These are phyloP conservation scores for Puccinia horiana DNA, from an alignment of 1,284 basidiomycete species.

Conservation along the genomic window DNA sequence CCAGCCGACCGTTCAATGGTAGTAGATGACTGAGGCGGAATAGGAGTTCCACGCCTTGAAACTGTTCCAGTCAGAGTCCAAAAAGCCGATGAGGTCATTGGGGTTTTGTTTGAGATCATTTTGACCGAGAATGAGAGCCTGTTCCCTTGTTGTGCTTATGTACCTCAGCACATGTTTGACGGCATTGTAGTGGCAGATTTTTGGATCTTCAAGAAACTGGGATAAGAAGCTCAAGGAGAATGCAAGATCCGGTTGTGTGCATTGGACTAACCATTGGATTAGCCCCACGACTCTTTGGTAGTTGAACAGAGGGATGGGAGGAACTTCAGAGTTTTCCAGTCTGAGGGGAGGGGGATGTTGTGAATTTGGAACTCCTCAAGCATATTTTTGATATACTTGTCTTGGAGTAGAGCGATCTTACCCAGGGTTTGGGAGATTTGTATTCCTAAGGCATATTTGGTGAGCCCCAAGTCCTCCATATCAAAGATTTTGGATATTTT, in stretches of 20 bases:
- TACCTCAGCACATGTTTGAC: neutral
- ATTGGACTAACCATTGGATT: neutral
- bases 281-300: neutral
- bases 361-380: neutral
- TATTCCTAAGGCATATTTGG: neutral
- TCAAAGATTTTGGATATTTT: constrained; percentile 13
- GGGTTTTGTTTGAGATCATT: neutral
- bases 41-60: neutral
- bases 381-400: neutral
- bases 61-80: constrained; percentile 16
- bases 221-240: too few relatives aligned
- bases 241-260: too few relatives aligned
- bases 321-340: neutral
- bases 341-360: neutral
- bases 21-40: too few relatives aligned
- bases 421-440: neutral
- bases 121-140: neutral
- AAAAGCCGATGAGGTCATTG: neutral
- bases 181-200: too few relatives aligned
- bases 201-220: too few relatives aligned
- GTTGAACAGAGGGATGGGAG: neutral
- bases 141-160: neutral
- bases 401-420: neutral
- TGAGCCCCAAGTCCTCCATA: neutral
- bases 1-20: too few relatives aligned